Base-by-base conservation (phyloP, 495 filamentous ascomycete species). In the Tetracladium setigerum region DNA sequence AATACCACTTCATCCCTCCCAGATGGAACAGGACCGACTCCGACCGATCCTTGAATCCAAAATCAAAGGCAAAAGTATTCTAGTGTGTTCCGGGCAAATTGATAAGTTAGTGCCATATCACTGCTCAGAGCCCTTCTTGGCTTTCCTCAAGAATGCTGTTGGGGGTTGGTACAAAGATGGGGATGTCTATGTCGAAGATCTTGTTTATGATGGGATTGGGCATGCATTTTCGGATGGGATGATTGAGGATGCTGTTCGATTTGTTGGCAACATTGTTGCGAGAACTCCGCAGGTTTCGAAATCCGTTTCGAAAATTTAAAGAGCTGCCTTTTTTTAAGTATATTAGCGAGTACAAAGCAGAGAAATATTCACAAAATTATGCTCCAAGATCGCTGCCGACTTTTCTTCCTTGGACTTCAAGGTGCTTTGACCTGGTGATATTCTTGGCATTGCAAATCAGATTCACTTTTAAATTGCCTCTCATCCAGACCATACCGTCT, bases 71-170 rank as follows among this genome's bases (percentile, higher is more conserved):
- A 98, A 96, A 64, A 79, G 70, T 45, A 80, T 96, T 47, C 64
- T 96, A 43, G 78, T 86, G 49, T 66, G 94, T 48, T 82, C 82
- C 11, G 92, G 91, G 0, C 83, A 70, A 0, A 68, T 68, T 14
- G 92, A 98, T 61, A 89, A 86, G 57, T 63, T 97, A 39, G 91
- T 98, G 15, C 91, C 92, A 6, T 87, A 88, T 62, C 67, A 68
- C 17, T 79, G 78, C 13, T 70, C 74, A 2, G 76, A 83, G 56
- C 71, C 74, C 0, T 94, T 96, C 60, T 49, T 95, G 39, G 59
- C 63, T 7, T 87, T 82, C 65, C 68, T 96, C 43, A 84, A 85
- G 62, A 62, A 73, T 30, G 80, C 79, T 0, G 62, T 65, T 9
- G 61, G 69, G 34, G 72, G 68, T 4, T 84, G 78, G 77, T 82